phyloP scores from a whole-genome alignment of 2,329 filamentous ascomycete genomes.

The Aspergillus brasiliensis region DNA sequence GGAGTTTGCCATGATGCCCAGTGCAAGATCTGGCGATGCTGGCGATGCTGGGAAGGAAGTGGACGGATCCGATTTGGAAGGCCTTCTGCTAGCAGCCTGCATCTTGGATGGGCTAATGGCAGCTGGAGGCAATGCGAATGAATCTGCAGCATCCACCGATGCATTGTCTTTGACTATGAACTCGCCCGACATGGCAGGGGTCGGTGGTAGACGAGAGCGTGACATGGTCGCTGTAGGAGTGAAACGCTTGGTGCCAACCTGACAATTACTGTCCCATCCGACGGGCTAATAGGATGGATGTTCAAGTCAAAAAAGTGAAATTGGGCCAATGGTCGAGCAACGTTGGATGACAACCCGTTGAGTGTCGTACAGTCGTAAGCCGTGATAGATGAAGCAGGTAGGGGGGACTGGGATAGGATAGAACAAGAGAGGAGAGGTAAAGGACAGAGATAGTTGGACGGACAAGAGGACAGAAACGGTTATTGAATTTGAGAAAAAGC shows the following conservation, averaged over 20 bases:
- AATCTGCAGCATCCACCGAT: conserved; percentile 32
- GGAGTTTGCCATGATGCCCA: conserved; percentile 24
- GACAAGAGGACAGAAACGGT: neutral
- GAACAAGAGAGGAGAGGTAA: neutral
- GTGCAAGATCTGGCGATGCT: conserved; percentile 33
- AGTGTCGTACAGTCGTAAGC: conserved; percentile 12
- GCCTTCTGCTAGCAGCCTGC: conserved; percentile 26
- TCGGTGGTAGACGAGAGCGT: conserved; percentile 37
- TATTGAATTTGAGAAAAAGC: neutral
- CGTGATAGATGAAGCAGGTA: neutral
- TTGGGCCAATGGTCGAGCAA: neutral
- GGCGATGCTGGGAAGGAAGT: conserved; percentile 37
- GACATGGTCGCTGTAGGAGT: conserved; percentile 29
- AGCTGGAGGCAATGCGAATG: conserved; percentile 40
- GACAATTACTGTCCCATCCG: neutral
- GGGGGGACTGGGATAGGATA: neutral
- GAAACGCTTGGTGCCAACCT: neutral
- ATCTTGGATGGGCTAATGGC: conserved; percentile 33
- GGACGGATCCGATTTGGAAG: conserved; percentile 33
- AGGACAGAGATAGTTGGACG: neutral
- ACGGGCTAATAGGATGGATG: neutral
- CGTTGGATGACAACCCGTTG: conserved; percentile 11
- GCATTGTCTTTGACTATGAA: conserved; percentile 41
- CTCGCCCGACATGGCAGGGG: conserved; percentile 43
- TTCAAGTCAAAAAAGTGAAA: neutral